Evolutionary conservation across 768 basidiomycete genomes (phyloP), one percentile per base, ranked within the genome.

Genomic region (Glaciozyma antarctica): DNA sequence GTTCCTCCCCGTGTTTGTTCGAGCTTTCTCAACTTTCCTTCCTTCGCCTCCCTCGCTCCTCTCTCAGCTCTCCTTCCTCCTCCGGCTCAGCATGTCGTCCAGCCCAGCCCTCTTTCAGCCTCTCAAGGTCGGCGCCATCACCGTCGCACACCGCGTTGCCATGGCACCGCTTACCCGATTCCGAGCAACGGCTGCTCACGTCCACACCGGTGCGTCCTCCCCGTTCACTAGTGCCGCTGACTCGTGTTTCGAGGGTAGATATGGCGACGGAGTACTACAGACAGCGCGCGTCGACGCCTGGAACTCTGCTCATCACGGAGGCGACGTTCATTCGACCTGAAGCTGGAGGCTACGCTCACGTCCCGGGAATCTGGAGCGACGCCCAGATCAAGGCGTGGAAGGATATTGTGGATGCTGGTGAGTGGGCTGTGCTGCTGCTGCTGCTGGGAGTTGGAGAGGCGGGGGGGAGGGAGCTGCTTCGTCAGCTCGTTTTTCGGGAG

Each of bases 291-390:
- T 41, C 77, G 43, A 69, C 74, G 0, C 79, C 81, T 0, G 84
- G 84, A 0, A 84, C 81, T 0, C 75, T 86, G 15, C 60, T 77
- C 30, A 79, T 87, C 62, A 75, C 82, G 2, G 85, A 87, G 74
- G 84, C 79, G 0, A 70, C 71, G 9, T 68, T 61, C 62, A 62
- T 73, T 32, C 28, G 51, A 15, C 49, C 45, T 17, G 70, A 79
- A 19, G 83, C 84, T 26, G 56, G 56, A 34, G 53, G 56, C 3
- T 77, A 75, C 47, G 58, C 62, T 1, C 74, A 82, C 59, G 80
- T 81, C 0, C 87, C 86, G 2, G 87, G 86, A 0, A 83, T 88
- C 61, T 87, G 81, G 79, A 83, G 73, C 22, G 73, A 80, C 3
- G 82, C 81, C 30, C 87, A 90, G 68, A 80, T 80, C 45, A 63